Conservation (phyloP, 108 stramenopile genomes). For the Asterionellopsis glacialis region DNA sequence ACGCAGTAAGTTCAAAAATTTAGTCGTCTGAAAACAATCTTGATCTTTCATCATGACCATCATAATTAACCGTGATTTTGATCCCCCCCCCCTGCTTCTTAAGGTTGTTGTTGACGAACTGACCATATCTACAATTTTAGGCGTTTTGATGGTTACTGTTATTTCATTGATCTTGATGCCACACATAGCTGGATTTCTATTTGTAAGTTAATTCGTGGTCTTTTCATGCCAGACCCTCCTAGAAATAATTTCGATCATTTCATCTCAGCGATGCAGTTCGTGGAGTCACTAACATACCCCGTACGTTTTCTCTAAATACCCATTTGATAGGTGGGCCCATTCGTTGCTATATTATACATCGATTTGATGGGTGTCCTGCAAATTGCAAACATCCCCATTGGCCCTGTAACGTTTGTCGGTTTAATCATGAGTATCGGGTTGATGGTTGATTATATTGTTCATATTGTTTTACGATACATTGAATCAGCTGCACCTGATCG, state of each 20-base stretch:
- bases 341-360: background rate
- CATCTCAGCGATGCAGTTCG: no score
- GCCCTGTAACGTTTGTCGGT: background rate
- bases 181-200: slow-evolving; percentile 19
- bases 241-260: no score
- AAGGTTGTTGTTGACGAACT: slow-evolving; percentile 15
- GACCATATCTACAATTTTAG: slow-evolving; percentile 14
- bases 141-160: slow-evolving; percentile 19
- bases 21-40: no score
- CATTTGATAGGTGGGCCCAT: background rate
- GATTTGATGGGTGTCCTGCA: background rate
- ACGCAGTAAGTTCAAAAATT: background rate
- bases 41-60: no score
- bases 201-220: slow-evolving; percentile 1
- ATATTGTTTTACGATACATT: slow-evolving; percentile 16
- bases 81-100: slow-evolving; percentile 7
- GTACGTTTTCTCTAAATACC: no score
- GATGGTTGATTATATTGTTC: slow-evolving; percentile 16
- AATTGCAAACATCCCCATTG: no score
- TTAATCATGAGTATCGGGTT: slow-evolving; percentile 1
- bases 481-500: slow-evolving; percentile 3
- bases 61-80: background rate
- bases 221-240: no score
- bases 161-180: slow-evolving; percentile 24
- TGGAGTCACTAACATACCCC: background rate